Conservation (phyloP, 306 rosid species). For the Ormosia emarginata region DNA sequence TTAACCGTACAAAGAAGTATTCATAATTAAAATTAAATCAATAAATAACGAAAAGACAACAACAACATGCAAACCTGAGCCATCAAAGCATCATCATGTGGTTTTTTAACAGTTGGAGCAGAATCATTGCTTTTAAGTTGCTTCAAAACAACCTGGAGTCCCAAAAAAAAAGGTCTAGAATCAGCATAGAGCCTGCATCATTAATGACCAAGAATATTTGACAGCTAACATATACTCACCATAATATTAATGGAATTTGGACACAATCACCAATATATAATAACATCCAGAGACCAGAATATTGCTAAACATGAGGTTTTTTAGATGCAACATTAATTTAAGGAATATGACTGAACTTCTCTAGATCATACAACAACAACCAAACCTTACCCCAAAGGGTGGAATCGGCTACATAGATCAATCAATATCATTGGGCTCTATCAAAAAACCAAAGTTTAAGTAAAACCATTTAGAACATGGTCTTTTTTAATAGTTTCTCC, state of each 20-base stretch:
- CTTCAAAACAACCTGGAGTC: constrained; percentile 55
- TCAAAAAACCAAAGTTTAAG: not conserved
- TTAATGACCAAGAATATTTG: not conserved
- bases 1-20: not conserved
- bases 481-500: not conserved
- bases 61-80: constrained; percentile 66
- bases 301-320: not conserved
- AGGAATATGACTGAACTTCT: not conserved
- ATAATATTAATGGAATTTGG: not conserved
- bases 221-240: not conserved
- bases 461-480: not conserved
- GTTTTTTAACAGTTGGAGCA: constrained; percentile 56
- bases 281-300: not conserved
- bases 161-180: not conserved
- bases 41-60: not conserved
- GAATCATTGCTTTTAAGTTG: constrained; percentile 53
- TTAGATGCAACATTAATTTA: not conserved
- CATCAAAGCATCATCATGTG: constrained; percentile 61
- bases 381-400: not conserved
- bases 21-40: not conserved
- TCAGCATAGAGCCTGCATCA: not conserved
- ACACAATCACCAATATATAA: constrained; percentile 6
- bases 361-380: not conserved
- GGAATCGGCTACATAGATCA: not conserved
- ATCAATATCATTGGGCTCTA: not conserved